Base-by-base conservation (phyloP, 2,329 filamentous ascomycete genomes). In the Talaromyces sp. region DNA sequence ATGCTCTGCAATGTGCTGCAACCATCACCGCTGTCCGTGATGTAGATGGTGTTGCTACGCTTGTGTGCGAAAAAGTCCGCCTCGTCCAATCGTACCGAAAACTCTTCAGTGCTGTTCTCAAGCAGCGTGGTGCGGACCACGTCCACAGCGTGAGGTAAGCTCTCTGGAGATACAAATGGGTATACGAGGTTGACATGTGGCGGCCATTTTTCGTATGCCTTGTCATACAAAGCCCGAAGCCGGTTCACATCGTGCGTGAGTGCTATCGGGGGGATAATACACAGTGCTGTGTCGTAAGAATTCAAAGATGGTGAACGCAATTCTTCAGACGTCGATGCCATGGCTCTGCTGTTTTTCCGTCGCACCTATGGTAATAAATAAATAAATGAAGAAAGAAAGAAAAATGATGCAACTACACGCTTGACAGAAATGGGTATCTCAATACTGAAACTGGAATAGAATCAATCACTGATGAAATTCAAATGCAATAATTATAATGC, bases 151-250 rank as follows among this genome's bases (percentile, higher is more conserved):
- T 69, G 65, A 1, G 73, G 66, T 2, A 89, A 75, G 9, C 66
- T 65, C 2, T 82, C 78, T 0, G 77, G 72, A 2, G 72, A 69
- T 7, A 88, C 84, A 68, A 89, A 89, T 0, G 86, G 87, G 67
- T 89, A 89, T 24, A 88, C 66, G 27, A 89, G 71, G 65, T 89
- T 89, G 66, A 89, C 69, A 65, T 89, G 87, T 13, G 86, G 84
- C 3, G 86, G 86, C 87, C 87, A 89, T 71, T 79, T 83, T 27
- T 76, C 76, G 64, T 82, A 83, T 0, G 81, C 79, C 62, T 84
- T 84, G 41, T 89, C 87, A 71, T 89, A 86, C 13, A 86, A 74
- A n/a, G 76, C 78, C 51, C 87, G 82, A 3, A 90, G 71, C 14
- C 75, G 73, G 64, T 88, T 79, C 56, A 87, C 69, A 3, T 80